Conservation (phyloP, 306 rosid genomes). For the Quercus variabilis region DNA sequence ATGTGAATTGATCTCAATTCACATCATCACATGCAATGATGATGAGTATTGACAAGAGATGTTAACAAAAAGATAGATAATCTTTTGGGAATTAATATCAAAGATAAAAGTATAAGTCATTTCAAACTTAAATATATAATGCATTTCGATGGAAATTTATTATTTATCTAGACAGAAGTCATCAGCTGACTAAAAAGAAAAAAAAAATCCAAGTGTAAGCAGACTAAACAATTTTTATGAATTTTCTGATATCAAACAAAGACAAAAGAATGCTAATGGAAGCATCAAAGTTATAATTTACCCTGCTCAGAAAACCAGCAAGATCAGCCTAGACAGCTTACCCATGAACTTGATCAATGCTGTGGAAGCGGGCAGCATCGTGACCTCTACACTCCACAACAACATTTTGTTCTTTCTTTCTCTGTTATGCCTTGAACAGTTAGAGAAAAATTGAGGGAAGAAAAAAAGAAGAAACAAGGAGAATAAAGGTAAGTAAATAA, state of each 20-base stretch:
- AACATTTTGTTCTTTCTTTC: conserved; percentile 59
- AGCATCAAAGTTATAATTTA: neutral
- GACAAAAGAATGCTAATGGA: neutral
- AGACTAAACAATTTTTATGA: neutral
- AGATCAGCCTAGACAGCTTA: conserved; percentile 25
- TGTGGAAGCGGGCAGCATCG: conserved; percentile 76
- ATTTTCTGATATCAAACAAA: neutral
- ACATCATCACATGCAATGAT: neutral
- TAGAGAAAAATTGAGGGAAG: conserved; percentile 6
- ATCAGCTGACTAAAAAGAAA: neutral
- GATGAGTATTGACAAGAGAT: neutral
- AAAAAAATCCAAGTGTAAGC: neutral
- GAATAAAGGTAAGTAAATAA: neutral
- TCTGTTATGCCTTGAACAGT: conserved; percentile 36
- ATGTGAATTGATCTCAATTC: conserved; percentile 8
- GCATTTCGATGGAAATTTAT: neutral
- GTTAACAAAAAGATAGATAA: conserved; percentile 1
- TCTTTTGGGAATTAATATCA: neutral
- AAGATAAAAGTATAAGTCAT: neutral
- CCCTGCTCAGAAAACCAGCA: neutral
- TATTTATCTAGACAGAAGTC: neutral
- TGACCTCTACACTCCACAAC: conserved; percentile 91
- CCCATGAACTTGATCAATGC: conserved; percentile 91
- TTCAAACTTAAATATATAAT: neutral
- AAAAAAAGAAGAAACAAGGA: neutral